A percentile compares a stretch with the other conserved stretches of the same genome.
Evolutionary conservation across 805 yeast species (phyloP).

Genomic region (Candida pini): DNA sequence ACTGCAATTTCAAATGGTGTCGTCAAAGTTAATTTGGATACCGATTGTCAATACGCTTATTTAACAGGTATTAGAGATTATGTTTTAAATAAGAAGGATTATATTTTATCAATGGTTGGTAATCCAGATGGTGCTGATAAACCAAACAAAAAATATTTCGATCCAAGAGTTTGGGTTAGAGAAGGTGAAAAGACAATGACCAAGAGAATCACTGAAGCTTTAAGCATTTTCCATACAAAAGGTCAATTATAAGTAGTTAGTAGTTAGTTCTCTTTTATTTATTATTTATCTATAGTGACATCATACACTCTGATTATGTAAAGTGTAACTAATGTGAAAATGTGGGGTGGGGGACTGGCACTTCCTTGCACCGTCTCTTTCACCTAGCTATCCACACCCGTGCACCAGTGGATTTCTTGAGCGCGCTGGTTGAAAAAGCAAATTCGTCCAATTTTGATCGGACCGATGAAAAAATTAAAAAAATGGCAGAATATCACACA

Average conservation of each 20-base stretch:
- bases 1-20: slow-evolving; percentile 91
- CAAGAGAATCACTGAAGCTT: slow-evolving; percentile 76
- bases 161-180: slow-evolving; percentile 99
- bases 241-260: slow-evolving; percentile 56
- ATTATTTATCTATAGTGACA: no score
- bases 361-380: no score
- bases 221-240: slow-evolving; percentile 79
- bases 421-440: no score
- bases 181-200: slow-evolving; percentile 99
- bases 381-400: no score
- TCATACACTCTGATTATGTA: no score
- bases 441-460: no score
- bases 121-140: slow-evolving; percentile 99
- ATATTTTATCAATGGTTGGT: slow-evolving; percentile 84
- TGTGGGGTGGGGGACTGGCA: no score
- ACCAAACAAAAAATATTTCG: slow-evolving; percentile 99
- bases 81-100: slow-evolving; percentile 93
- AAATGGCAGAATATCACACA: no score
- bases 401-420: no score
- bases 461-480: no score
- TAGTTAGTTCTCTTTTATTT: no score
- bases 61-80: slow-evolving; percentile 95
- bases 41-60: slow-evolving; percentile 99
- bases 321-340: no score
- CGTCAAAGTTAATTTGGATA: slow-evolving; percentile 98